Base-by-base conservation (phyloP, 2,329 filamentous ascomycete genomes). In the Fusarium buharicum region DNA sequence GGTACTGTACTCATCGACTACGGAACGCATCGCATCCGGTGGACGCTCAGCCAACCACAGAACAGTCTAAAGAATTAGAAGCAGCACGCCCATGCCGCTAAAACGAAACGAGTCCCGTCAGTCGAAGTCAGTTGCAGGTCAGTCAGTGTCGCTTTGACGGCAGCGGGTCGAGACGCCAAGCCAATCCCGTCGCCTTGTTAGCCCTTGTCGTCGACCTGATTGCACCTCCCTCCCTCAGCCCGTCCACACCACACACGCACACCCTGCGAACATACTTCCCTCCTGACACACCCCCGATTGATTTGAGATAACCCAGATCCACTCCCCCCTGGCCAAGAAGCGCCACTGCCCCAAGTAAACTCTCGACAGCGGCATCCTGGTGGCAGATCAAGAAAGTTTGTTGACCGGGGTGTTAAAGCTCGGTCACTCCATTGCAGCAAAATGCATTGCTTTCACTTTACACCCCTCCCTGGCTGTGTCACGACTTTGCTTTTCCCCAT, bases 301-400 rank as follows among this genome's bases (percentile, higher is more conserved):
- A 52, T 54, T 47, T 53, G 40, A 33, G 38, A 41, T 57, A 55
- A 53, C 28, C 54, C 51, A 59, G 38, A 50, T 50, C 27, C 53
- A 56, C 55, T 22, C 66, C 50, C 53, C 62, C 59, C 50, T 41
- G 33, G 39, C 37, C 30, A 47, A 53, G 16, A 53, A 24, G 55
- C 65, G 65, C 62, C 63, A 60, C 65, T 63, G 51, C 47, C 40
- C 62, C 39, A 58, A 51, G 54, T 58, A 57, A 57, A 55, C 67
- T 61, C 66, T 70, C 68, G 64, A 69, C 67, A 71, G 60, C 60
- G 56, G 57, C 62, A 70, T 70, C 68, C 68, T 55, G 47, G 68
- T 64, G 63, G 65, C 50, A 69, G 67, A 71, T 71, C 68, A 62
- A 69, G 64, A 68, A 69, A 66, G 59, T 66, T 65, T 70, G 64